Evolutionary conservation across 768 basidiomycete species (phyloP).

Genomic region (Boletus speciosus): DNA sequence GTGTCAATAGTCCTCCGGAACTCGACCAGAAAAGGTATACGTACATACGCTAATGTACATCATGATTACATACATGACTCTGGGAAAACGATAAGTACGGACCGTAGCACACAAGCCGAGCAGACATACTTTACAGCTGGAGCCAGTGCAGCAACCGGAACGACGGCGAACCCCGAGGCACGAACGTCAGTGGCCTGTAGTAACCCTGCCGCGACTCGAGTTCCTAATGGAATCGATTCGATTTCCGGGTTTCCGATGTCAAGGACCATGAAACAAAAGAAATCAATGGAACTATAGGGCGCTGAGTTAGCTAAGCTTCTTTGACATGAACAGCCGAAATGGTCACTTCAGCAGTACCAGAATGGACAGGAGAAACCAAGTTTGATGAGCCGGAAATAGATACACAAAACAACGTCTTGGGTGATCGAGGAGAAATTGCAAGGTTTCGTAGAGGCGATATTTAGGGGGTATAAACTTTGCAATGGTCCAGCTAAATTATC

Average conservation of each 20-base stretch:
- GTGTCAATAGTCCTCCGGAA: slow-evolving; percentile 1
- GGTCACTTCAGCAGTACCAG: slow-evolving; percentile 64
- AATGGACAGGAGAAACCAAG: slow-evolving; percentile 80
- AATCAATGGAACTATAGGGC: slow-evolving; percentile 65
- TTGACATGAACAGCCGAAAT: neutral
- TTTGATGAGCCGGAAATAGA: slow-evolving; percentile 90
- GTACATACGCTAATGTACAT: slow-evolving; percentile 87
- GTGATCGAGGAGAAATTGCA: slow-evolving; percentile 92
- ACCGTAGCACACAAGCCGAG: neutral
- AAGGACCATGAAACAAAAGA: slow-evolving; percentile 84
- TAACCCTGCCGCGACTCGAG: slow-evolving; percentile 68
- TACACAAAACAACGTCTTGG: slow-evolving; percentile 90
- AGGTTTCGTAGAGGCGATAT: slow-evolving; percentile 70
- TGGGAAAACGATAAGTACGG: slow-evolving; percentile 25
- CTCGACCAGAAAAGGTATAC: slow-evolving; percentile 27
- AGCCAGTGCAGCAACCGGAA: slow-evolving; percentile 68
- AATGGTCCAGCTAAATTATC: slow-evolving; percentile 60
- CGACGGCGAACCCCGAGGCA: slow-evolving; percentile 82
- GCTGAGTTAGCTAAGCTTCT: neutral
- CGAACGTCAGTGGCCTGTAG: slow-evolving; percentile 81
- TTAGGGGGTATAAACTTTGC: slow-evolving; percentile 54
- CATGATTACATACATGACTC: slow-evolving; percentile 87
- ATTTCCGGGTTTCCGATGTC: slow-evolving; percentile 79
- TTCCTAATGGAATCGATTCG: slow-evolving; percentile 62
- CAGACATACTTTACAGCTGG: slow-evolving; percentile 80